These are phyloP conservation scores for Zea luxurians DNA, from an alignment of 176 grass and related monocot species.

Conservation along the genomic window DNA sequence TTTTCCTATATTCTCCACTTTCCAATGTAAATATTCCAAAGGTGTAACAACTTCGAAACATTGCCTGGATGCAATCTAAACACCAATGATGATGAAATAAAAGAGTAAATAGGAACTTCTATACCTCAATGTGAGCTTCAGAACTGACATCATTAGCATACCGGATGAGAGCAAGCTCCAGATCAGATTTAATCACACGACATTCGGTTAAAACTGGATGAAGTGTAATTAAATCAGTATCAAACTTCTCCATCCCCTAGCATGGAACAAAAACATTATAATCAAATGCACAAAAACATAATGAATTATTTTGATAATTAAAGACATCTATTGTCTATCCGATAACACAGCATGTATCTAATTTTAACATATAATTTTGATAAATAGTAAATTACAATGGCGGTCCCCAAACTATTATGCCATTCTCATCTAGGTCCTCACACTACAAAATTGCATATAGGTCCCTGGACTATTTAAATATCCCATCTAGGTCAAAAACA, in stretches of 20 bases:
- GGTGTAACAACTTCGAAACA: neutral
- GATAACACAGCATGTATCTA: slow-evolving; percentile 5
- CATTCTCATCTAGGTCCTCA: too few species aligned
- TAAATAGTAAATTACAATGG: neutral
- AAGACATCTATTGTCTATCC: neutral
- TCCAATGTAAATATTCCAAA: neutral
- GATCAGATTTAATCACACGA: slow-evolving; percentile 83
- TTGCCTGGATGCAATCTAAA: neutral
- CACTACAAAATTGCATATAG: too few species aligned
- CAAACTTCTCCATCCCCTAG: slow-evolving; percentile 87
- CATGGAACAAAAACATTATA: slow-evolving; percentile 17
- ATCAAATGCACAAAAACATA: slow-evolving; percentile 8
- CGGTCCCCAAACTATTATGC: too few species aligned
- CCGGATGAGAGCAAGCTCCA: slow-evolving; percentile 83
- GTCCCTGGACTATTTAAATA: too few species aligned
- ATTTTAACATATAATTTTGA: neutral
- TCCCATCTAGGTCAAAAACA: too few species aligned
- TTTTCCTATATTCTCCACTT: neutral
- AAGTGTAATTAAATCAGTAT: slow-evolving; percentile 67
- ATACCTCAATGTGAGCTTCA: slow-evolving; percentile 96
- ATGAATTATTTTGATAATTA: neutral
- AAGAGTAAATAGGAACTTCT: neutral
- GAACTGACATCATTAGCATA: slow-evolving; percentile 99
- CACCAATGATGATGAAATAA: slow-evolving; percentile 19
- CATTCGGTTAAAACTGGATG: slow-evolving; percentile 97